Percentiles rank a stretch among this genome's conserved stretches.
These are phyloP conservation scores for Penicillium hordei DNA, from an alignment of 2,329 filamentous ascomycete genomes.

Conservation along the genomic window DNA sequence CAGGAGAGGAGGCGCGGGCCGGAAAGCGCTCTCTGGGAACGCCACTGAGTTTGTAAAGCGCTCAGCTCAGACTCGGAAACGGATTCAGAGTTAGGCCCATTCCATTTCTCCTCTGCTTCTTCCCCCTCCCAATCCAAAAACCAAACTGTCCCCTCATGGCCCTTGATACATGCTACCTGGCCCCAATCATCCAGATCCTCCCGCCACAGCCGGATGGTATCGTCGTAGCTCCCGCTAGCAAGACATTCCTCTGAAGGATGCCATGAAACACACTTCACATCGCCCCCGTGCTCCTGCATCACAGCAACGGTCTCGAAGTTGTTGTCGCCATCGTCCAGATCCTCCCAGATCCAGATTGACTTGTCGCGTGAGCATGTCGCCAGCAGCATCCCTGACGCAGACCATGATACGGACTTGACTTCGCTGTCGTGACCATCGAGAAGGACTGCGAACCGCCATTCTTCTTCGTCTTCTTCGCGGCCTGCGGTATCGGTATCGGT, in stretches of 20 bases:
- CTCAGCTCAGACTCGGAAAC: conserved; percentile 6
- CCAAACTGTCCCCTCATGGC: conserved; percentile 88
- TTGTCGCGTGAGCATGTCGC: conserved; percentile 93
- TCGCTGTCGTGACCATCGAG: conserved; percentile 95
- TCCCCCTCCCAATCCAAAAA: conserved; percentile 66
- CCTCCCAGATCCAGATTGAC: conserved; percentile 98
- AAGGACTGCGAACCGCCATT: conserved; percentile 90
- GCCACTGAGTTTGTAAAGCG: conserved; percentile 26
- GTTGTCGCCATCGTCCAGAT: conserved; percentile 78
- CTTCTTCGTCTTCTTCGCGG: conserved; percentile 65
- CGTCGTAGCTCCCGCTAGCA: conserved; percentile 90
- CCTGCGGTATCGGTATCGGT: conserved; percentile 43
- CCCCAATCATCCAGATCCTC: conserved; percentile 95
- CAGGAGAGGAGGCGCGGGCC: conserved; percentile 70
- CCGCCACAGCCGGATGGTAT: conserved; percentile 83
- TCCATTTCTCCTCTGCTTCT: conserved; percentile 23
- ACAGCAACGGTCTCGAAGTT: conserved; percentile 97
- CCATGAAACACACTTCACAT: conserved; percentile 94
- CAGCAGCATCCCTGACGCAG: conserved; percentile 68
- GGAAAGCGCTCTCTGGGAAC: conserved; percentile 30
- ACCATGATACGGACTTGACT: conserved; percentile 75
- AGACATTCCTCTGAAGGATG: conserved; percentile 78
- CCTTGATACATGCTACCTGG: conserved; percentile 77
- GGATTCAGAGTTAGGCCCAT: neutral
- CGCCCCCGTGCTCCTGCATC: conserved; percentile 88